Conservation (phyloP, 371 early-diverging fungal species). For the Choanephora cucurbitarum region DNA sequence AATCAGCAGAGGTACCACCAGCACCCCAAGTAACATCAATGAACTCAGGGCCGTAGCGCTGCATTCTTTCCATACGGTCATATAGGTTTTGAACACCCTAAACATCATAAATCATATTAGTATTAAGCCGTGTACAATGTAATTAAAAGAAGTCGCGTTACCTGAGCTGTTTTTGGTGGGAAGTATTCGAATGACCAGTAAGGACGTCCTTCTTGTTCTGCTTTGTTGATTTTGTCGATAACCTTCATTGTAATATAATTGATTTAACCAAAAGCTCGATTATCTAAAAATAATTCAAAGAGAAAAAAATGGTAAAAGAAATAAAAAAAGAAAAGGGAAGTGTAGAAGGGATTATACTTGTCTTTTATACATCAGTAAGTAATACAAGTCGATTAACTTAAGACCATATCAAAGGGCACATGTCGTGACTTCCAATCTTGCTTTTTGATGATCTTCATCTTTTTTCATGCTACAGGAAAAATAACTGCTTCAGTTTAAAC, state of each 20-base stretch:
- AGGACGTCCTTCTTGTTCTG: conserved; percentile 68
- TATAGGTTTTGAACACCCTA: conserved; percentile 77
- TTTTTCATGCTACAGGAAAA: not conserved
- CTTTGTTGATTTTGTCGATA: conserved; percentile 75
- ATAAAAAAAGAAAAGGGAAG: not conserved
- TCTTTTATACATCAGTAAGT: not conserved
- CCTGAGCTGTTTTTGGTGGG: conserved; percentile 93
- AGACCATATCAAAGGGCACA: not conserved
- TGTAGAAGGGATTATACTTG: not conserved
- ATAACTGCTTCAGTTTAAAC: not conserved
- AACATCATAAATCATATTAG: not conserved
- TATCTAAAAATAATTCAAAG: conserved; percentile 4
- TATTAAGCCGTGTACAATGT: no score
- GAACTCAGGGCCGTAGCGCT: conserved; percentile 90
- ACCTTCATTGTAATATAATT: conserved; percentile 58
- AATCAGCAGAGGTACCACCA: conserved; percentile 89
- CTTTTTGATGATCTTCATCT: not conserved
- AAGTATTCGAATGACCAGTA: conserved; percentile 97
- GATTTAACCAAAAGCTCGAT: not conserved
- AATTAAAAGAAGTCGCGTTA: no score
- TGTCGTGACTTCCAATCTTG: not conserved
- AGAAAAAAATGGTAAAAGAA: conserved; percentile 11
- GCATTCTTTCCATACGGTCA: conserved; percentile 89
- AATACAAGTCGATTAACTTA: conserved; percentile 8
- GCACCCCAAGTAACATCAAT: conserved; percentile 97